A percentile compares a stretch with the other conserved stretches of the same genome.
These are phyloP conservation scores for Abortiporus biennis DNA, from an alignment of 1,284 basidiomycete genomes.

Conservation along the genomic window DNA sequence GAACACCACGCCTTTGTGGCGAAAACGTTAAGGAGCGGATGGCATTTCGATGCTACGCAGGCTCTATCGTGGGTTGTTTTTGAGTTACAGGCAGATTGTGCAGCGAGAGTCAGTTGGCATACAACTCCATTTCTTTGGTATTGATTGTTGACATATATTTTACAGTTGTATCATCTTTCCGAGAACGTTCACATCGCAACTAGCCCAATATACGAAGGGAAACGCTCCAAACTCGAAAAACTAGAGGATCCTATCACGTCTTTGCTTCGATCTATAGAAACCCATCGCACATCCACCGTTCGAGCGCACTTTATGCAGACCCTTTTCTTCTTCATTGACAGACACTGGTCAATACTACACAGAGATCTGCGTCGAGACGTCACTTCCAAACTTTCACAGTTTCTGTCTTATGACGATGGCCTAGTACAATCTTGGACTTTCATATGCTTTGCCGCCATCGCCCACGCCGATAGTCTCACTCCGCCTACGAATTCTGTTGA, in stretches of 20 bases:
- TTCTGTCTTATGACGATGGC: constrained; percentile 61
- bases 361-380: constrained; percentile 50
- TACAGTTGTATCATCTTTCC: constrained; percentile 53
- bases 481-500: not conserved
- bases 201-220: constrained; percentile 27
- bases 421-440: constrained; percentile 78
- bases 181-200: constrained; percentile 47
- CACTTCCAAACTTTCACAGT: constrained; percentile 46
- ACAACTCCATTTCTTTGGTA: not conserved
- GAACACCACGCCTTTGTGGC: constrained; percentile 44
- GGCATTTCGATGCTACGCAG: constrained; percentile 63
- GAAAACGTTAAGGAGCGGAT: constrained; percentile 64
- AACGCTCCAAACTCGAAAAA: constrained; percentile 33
- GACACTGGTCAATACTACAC: constrained; percentile 64
- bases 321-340: constrained; percentile 79
- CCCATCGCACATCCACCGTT: constrained; percentile 23
- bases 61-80: constrained; percentile 78
- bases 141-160: constrained; percentile 6
- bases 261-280: constrained; percentile 48
- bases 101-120: constrained; percentile 47
- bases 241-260: constrained; percentile 54
- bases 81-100: constrained; percentile 81
- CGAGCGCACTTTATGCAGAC: constrained; percentile 65
- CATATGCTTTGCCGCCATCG: constrained; percentile 68
- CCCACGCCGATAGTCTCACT: constrained; percentile 35